A percentile compares a stretch with the other conserved stretches of the same genome.
These are phyloP conservation scores for Ceratopteris richardii DNA, from an alignment of 75 land plant genomes.

Conservation along the genomic window DNA sequence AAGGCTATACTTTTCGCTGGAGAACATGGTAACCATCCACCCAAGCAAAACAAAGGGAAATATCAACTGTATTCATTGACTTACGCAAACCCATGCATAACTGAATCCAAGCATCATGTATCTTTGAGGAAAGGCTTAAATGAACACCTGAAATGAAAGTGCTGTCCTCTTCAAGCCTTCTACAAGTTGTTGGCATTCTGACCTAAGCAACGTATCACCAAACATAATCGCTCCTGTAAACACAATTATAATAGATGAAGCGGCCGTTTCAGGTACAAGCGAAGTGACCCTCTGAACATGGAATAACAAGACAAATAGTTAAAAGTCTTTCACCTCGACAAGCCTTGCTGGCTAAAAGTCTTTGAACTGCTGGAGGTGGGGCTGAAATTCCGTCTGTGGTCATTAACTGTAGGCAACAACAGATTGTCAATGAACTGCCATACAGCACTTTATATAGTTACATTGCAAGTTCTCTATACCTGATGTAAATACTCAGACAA, in stretches of 20 bases:
- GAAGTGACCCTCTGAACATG: too few relatives aligned
- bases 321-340: conserved; percentile 75
- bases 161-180: conserved; percentile 77
- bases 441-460: background rate
- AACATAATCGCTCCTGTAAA: conserved; percentile 97
- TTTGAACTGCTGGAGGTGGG: conserved; percentile 79
- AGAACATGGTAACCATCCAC: too few relatives aligned
- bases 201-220: conserved; percentile 78
- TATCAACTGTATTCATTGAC: too few relatives aligned
- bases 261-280: background rate
- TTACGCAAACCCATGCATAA: too few relatives aligned
- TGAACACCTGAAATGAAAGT: conserved; percentile 81
- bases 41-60: too few relatives aligned
- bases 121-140: background rate
- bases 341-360: conserved; percentile 75
- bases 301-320: background rate
- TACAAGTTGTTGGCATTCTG: conserved; percentile 78
- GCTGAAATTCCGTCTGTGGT: conserved; percentile 93
- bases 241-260: background rate
- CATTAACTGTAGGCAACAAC: conserved; percentile 44
- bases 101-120: too few relatives aligned
- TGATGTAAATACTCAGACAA: conserved; percentile 80
- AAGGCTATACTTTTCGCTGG: too few relatives aligned
- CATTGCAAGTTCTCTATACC: conserved; percentile 30
- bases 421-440: background rate